Evolutionary conservation across 2,329 filamentous ascomycete genomes (phyloP), one percentile per base, ranked within the genome.

Genomic region (Phialophora verrucosa): DNA sequence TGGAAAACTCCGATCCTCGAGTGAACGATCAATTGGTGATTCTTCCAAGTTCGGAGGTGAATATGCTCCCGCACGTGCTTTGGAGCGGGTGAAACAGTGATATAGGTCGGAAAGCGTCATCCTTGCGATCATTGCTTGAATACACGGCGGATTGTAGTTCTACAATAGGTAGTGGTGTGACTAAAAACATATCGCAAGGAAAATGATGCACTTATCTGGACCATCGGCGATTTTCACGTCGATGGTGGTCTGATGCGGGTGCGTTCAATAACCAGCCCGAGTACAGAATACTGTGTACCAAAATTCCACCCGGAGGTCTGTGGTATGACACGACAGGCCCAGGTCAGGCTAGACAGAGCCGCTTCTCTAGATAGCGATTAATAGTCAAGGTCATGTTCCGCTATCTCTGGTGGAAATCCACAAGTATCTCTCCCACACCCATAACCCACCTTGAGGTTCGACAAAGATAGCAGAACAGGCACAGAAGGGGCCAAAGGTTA

Each of bases 1-100:
- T 83, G 81, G 81, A 17, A 59, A 14, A 61, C 56, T 38, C 56
- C 62, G 14, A 49, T 14, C 35, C 55, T 64, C 17, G 51, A 12
- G n/a, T 61, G 27, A 29, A 27, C 25, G 25, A 10, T 56, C 27
- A 35, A n/a, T n/a, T n/a, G 38, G 6, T 44, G 38, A n/a, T 17
- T 17, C 3, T 42, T 42, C 35, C 35, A 6, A 6, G 5, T 8
- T 20, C 5, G 38, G 38, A 44, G 5, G 38, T n/a, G 17, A 44
- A 5, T 1, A 17, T n/a, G 5, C 1, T 8, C 6, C 38, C 14
- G 14, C 35, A 6, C 3, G 38, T 44, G 38, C 38, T 44, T n/a
- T n/a, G 38, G 38, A 42, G 38, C 38, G 2, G 38, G 38, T 20
- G 17, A 7, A 44, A n/a, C 17, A 44, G 1, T 44, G 38, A 20